Evolutionary conservation across 2,329 filamentous ascomycete genomes (phyloP).

Genomic region (Sporothrix brasiliensis): DNA sequence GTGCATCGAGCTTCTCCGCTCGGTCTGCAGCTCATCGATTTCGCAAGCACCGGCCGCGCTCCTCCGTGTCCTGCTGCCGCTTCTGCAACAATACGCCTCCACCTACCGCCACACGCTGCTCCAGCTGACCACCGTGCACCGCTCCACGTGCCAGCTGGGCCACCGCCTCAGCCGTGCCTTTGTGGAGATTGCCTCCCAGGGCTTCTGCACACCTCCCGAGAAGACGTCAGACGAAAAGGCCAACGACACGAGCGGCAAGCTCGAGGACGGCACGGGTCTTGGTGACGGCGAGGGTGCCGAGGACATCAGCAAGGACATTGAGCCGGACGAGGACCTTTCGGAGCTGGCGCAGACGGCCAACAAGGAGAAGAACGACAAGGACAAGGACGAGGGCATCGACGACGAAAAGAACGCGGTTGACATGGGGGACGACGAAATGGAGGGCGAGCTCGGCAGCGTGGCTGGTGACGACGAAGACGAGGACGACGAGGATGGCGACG

Average conservation of each 20-base stretch:
- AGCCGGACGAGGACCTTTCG: constrained; percentile 87
- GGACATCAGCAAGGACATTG: constrained; percentile 96
- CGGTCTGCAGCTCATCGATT: background rate
- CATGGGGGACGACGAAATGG: constrained; percentile 88
- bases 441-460: constrained; percentile 74
- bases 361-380: constrained; percentile 64
- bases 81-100: constrained; percentile 71
- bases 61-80: constrained; percentile 65
- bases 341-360: constrained; percentile 87
- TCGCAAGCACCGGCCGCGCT: constrained; percentile 47
- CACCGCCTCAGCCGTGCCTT: constrained; percentile 77
- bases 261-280: constrained; percentile 89
- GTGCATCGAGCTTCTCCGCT: constrained; percentile 46
- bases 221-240: constrained; percentile 71
- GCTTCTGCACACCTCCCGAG: constrained; percentile 89
- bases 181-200: constrained; percentile 75
- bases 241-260: constrained; percentile 61
- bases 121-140: constrained; percentile 66
- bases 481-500: constrained; percentile 60
- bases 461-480: constrained; percentile 66
- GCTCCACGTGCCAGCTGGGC: constrained; percentile 71
- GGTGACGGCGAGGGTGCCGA: constrained; percentile 94
- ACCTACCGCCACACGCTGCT: constrained; percentile 62
- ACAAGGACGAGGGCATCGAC: constrained; percentile 66
- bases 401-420: constrained; percentile 86